These are phyloP conservation scores for Breviolum minutum DNA, from an alignment of 73 alveolate genomes.

Conservation along the genomic window DNA sequence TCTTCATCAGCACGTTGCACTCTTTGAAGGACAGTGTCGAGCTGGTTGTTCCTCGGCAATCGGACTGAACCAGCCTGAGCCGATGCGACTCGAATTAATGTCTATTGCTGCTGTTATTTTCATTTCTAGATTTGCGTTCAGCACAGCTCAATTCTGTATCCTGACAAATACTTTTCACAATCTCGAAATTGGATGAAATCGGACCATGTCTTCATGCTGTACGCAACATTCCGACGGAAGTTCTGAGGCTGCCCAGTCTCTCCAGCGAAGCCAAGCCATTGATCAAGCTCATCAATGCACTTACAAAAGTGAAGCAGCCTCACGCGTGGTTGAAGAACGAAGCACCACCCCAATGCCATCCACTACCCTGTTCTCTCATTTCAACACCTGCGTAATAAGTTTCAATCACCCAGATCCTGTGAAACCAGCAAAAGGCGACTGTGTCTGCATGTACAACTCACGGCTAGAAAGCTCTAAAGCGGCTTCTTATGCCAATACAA, in stretches of 20 bases:
- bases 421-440: not conserved
- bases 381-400: too few species aligned
- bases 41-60: constrained; percentile 82
- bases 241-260: not conserved
- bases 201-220: too few species aligned
- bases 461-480: too few species aligned
- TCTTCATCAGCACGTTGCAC: constrained; percentile 71
- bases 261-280: constrained; percentile 90
- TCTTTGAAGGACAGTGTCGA: constrained; percentile 49
- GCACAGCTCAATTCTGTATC: not conserved
- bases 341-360: not conserved
- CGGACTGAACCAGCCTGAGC: not conserved
- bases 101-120: too few species aligned
- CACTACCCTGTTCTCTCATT: not conserved
- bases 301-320: constrained; percentile 93
- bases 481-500: too few species aligned
- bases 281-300: constrained; percentile 83
- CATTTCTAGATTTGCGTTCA: too few species aligned
- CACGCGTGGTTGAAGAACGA: not conserved
- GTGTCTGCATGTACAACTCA: too few species aligned
- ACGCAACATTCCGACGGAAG: too few species aligned
- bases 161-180: not conserved
- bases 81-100: too few species aligned
- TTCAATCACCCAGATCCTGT: not conserved
- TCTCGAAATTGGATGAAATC: not conserved